A percentile compares a stretch with the other conserved stretches of the same genome.
These are phyloP conservation scores for Aureobasidium mangrovei DNA, from an alignment of 2,329 filamentous ascomycete species.

Conservation along the genomic window DNA sequence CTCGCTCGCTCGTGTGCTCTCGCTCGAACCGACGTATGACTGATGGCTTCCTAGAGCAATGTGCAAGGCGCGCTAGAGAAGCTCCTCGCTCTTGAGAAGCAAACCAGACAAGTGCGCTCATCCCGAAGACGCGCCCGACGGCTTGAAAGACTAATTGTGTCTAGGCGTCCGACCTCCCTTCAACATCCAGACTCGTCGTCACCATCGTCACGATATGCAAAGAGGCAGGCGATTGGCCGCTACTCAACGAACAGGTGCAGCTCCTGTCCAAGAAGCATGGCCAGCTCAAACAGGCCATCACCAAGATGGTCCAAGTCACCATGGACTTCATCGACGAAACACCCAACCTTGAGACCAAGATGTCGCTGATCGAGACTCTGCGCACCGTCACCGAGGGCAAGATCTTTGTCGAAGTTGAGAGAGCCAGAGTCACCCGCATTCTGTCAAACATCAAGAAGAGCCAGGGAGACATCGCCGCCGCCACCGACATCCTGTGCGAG, in stretches of 20 bases:
- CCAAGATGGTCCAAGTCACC: conserved; percentile 96
- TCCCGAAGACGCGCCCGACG: not conserved
- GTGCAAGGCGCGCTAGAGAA: conserved; percentile 87
- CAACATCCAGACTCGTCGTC: conserved; percentile 80
- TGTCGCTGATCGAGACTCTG: conserved; percentile 88
- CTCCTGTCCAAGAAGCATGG: conserved; percentile 98
- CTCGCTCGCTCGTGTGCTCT: not conserved
- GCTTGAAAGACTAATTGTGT: not conserved
- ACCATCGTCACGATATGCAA: conserved; percentile 92
- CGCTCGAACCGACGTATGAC: not conserved
- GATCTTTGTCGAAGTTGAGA: conserved; percentile 99
- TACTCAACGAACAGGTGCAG: conserved; percentile 93
- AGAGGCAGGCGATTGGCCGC: conserved; percentile 80
- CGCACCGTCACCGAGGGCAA: conserved; percentile 97
- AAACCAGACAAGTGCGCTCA: conserved; percentile 75
- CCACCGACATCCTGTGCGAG: conserved; percentile 89
- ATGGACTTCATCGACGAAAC: conserved; percentile 86
- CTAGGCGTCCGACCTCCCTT: conserved; percentile 88
- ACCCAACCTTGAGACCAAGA: conserved; percentile 76
- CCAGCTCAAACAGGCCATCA: conserved; percentile 97
- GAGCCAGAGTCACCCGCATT: conserved; percentile 87
- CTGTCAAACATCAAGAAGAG: conserved; percentile 96
- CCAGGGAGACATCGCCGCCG: conserved; percentile 83
- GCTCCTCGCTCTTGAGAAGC: conserved; percentile 85
- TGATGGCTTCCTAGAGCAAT: conserved; percentile 50